These are phyloP conservation scores for Lyophyllum decastes DNA, from an alignment of 768 basidiomycete genomes.

Conservation along the genomic window DNA sequence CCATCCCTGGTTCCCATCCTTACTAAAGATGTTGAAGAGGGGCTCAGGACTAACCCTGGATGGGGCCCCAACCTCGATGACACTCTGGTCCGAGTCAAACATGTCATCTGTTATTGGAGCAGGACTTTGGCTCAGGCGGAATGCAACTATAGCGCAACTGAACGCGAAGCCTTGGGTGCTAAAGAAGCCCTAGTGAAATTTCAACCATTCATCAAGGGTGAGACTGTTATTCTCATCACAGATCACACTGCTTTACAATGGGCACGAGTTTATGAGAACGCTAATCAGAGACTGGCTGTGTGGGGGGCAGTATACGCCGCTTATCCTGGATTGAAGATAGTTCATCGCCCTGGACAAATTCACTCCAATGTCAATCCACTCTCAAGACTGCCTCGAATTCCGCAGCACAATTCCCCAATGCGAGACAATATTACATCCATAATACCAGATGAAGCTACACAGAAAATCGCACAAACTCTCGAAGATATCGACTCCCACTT, in stretches of 20 bases:
- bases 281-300: constrained; percentile 22
- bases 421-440: constrained; percentile 3
- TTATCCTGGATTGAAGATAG: no score
- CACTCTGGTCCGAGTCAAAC: constrained; percentile 26
- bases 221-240: constrained; percentile 23
- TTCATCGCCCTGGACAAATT: no score
- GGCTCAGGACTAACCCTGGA: background rate
- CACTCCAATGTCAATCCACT: no score
- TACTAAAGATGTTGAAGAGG: no score
- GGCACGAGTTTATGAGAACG: constrained; percentile 22
- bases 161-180: no score
- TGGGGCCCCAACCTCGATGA: constrained; percentile 20
- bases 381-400: no score
- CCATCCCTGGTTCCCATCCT: background rate
- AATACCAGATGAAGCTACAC: background rate
- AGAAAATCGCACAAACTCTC: background rate
- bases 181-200: no score
- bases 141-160: background rate
- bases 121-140: no score
- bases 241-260: constrained; percentile 27
- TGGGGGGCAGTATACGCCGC: constrained; percentile 34
- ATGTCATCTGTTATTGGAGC: constrained; percentile 32
- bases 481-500: no score
- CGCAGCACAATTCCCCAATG: no score
- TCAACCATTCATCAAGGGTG: constrained; percentile 36